Percentiles rank a stretch among this genome's conserved stretches.
Evolutionary conservation across 2,329 filamentous ascomycete species (phyloP).

Genomic region (Elsinoe ampelina): DNA sequence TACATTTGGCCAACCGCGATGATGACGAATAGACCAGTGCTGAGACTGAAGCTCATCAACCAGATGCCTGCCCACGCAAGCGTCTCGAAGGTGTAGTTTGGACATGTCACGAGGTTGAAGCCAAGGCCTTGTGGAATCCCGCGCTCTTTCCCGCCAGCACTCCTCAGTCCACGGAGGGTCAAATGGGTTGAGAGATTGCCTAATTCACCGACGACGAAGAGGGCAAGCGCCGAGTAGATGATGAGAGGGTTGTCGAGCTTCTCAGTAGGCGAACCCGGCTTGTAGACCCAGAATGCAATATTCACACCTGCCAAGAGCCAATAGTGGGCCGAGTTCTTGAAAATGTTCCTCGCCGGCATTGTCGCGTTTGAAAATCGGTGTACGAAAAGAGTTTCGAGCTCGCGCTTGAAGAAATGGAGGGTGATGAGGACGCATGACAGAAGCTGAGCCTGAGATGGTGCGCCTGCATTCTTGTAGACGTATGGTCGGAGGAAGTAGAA

Average conservation of each 20-base stretch:
- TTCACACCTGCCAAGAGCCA: constrained; percentile 76
- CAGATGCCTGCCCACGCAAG: constrained; percentile 78
- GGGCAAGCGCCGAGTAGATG: constrained; percentile 57
- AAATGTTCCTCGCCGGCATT: constrained; percentile 83
- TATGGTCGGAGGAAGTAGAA: constrained; percentile 62
- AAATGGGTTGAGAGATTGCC: constrained; percentile 73
- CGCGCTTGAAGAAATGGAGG: constrained; percentile 87
- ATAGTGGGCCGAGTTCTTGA: constrained; percentile 94
- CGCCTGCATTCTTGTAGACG: constrained; percentile 49
- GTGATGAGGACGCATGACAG: constrained; percentile 65
- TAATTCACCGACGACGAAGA: constrained; percentile 71
- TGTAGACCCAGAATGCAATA: constrained; percentile 78
- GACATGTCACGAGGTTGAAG: constrained; percentile 81
- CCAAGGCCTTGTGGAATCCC: constrained; percentile 81
- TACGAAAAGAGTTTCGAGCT: constrained; percentile 86
- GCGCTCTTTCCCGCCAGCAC: constrained; percentile 70
- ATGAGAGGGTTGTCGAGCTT: constrained; percentile 41
- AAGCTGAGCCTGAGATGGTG: constrained; percentile 58
- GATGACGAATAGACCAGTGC: constrained; percentile 65
- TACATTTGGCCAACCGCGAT: constrained; percentile 73
- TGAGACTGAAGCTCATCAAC: constrained; percentile 68
- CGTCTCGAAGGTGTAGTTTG: constrained; percentile 93
- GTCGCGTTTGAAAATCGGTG: constrained; percentile 93
- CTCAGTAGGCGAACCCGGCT: constrained; percentile 57
- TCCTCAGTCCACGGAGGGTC: constrained; percentile 67